These are phyloP conservation scores for Nelumbo lutea DNA, from an alignment of 164 flowering plant species.

Conservation along the genomic window DNA sequence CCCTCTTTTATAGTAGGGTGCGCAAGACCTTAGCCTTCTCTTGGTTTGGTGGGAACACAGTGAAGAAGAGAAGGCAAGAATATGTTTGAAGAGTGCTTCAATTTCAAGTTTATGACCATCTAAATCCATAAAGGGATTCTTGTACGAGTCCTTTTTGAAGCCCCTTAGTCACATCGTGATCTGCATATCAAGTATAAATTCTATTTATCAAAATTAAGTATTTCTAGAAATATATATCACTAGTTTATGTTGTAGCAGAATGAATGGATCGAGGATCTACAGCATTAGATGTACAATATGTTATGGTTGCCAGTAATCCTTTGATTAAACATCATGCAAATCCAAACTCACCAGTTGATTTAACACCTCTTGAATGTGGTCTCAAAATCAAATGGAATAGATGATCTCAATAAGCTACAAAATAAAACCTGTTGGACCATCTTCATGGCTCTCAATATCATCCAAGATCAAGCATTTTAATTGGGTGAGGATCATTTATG, in stretches of 20 bases:
- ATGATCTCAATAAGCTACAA: neutral
- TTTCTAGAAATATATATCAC: neutral
- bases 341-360: neutral
- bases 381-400: neutral
- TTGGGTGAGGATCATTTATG: neutral
- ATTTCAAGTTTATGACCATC: no score
- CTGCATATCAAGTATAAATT: no score
- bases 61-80: no score
- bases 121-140: no score
- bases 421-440: no score
- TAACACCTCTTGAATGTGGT: neutral
- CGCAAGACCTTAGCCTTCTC: no score
- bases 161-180: no score
- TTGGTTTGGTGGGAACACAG: no score
- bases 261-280: neutral
- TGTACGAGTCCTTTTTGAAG: no score
- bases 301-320: neutral
- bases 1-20: no score
- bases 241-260: neutral
- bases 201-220: neutral
- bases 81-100: no score
- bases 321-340: neutral
- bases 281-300: neutral
- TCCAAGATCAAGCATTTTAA: neutral
- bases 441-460: neutral